These are phyloP conservation scores for Neurospora sp. DNA, from an alignment of 495 filamentous ascomycete species.

Conservation along the genomic window DNA sequence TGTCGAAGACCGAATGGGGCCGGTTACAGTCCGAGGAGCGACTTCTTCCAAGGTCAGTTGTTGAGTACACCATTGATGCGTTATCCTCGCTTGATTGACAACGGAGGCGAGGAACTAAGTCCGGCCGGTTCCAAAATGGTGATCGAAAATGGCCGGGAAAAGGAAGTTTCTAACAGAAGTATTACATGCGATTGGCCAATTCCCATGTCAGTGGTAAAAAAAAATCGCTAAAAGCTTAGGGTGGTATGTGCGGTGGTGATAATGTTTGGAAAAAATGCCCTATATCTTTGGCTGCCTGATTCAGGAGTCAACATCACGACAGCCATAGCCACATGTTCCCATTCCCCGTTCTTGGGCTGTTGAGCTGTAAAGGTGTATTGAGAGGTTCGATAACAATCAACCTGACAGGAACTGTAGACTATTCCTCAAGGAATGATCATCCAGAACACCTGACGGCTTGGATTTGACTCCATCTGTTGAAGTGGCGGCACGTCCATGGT, in stretches of 20 bases:
- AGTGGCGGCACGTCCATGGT: background rate
- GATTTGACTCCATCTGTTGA: background rate
- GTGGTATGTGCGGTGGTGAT: background rate
- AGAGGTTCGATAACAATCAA: background rate
- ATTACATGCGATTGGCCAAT: background rate
- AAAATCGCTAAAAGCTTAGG: background rate
- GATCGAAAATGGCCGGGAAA: background rate
- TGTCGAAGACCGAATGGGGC: background rate
- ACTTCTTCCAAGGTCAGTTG: background rate
- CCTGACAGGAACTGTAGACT: background rate
- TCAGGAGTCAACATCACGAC: background rate
- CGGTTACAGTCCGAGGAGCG: background rate
- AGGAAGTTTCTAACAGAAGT: background rate
- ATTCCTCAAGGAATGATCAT: background rate
- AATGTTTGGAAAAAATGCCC: background rate
- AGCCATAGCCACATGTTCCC: background rate
- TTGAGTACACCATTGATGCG: background rate
- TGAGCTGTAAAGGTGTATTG: background rate
- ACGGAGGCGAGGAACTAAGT: background rate
- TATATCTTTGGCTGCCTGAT: background rate
- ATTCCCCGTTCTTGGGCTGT: background rate
- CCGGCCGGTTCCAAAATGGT: background rate
- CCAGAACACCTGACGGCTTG: background rate
- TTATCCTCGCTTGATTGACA: background rate
- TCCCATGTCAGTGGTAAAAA: background rate